phyloP scores from a whole-genome alignment of 2,329 filamentous ascomycete species.

The Teratosphaeria destructans region DNA sequence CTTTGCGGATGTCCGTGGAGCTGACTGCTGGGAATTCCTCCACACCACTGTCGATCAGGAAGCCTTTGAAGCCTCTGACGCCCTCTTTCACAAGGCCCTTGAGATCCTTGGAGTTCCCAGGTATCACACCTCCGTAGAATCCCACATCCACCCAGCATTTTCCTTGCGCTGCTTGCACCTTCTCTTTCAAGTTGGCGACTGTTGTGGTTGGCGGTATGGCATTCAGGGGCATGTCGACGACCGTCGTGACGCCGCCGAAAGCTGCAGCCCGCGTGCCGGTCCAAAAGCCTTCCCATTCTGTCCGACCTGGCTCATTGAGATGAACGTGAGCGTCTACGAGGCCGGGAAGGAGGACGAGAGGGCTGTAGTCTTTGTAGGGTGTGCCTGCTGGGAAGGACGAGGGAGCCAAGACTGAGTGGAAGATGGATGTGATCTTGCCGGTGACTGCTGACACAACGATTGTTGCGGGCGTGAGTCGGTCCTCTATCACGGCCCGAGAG shows the following conservation, averaged over 20 bases:
- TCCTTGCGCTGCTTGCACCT: constrained; percentile 69
- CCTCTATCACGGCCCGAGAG: constrained; percentile 68
- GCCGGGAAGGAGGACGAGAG: constrained; percentile 75
- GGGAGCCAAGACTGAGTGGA: constrained; percentile 62
- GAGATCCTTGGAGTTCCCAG: constrained; percentile 73
- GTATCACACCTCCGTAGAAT: constrained; percentile 91
- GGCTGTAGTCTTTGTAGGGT: constrained; percentile 73
- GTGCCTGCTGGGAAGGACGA: constrained; percentile 62
- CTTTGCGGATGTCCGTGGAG: constrained; percentile 63
- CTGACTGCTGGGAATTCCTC: constrained; percentile 94
- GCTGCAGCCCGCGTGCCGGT: constrained; percentile 90
- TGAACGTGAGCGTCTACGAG: constrained; percentile 96
- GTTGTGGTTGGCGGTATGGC: constrained; percentile 95
- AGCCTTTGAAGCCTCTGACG: constrained; percentile 93
- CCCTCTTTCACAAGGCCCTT: constrained; percentile 72
- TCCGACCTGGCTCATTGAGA: constrained; percentile 90
- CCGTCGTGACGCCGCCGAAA: constrained; percentile 90
- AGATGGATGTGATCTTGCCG: constrained; percentile 74
- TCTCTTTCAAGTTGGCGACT: constrained; percentile 68
- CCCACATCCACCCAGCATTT: constrained; percentile 99
- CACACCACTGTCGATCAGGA: constrained; percentile 92
- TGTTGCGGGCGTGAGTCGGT: constrained; percentile 69
- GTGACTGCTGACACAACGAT: constrained; percentile 66
- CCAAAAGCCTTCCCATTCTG: constrained; percentile 97
- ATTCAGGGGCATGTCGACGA: constrained; percentile 96